phyloP scores from a whole-genome alignment of 23 red algal species.

The Cyanidium caldarium region DNA sequence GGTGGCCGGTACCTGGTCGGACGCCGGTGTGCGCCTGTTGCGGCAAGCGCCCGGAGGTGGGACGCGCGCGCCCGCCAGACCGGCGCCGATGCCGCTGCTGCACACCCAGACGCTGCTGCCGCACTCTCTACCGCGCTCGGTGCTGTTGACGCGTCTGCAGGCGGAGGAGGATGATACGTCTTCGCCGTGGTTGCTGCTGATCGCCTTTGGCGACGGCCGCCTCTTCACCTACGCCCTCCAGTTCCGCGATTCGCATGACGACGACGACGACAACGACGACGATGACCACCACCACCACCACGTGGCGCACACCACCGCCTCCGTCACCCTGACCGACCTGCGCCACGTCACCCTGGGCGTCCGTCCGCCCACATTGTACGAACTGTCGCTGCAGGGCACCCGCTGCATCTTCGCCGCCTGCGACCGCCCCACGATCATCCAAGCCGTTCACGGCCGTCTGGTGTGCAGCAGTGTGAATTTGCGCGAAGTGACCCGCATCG shows the following conservation, averaged over 20 bases:
- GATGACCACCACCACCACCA: constrained; percentile 31
- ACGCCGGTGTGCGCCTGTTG: not conserved
- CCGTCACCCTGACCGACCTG: too few relatives aligned
- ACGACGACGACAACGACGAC: constrained; percentile 1
- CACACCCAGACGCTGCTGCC: not conserved
- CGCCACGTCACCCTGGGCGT: constrained; percentile 61
- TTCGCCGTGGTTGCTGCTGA: not conserved
- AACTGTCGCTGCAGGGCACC: constrained; percentile 38
- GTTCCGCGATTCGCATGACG: constrained; percentile 47
- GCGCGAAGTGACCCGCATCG: constrained; percentile 69
- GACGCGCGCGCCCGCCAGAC: not conserved
- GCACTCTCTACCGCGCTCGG: not conserved
- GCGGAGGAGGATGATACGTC: constrained; percentile 21
- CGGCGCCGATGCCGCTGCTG: not conserved
- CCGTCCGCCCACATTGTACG: constrained; percentile 56
- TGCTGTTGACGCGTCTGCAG: not conserved
- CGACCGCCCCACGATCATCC: constrained; percentile 77
- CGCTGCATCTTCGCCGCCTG: constrained; percentile 82
- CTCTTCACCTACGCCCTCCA: constrained; percentile 16
- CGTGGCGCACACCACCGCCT: too few relatives aligned
- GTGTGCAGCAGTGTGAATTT: constrained; percentile 75
- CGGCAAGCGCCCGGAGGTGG: not conserved
- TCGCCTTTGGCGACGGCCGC: not conserved
- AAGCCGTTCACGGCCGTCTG: constrained; percentile 54
- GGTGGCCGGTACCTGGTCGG: constrained; percentile 1